Conservation (phyloP, 2,329 filamentous ascomycete species). For the Leptographium lundbergii region DNA sequence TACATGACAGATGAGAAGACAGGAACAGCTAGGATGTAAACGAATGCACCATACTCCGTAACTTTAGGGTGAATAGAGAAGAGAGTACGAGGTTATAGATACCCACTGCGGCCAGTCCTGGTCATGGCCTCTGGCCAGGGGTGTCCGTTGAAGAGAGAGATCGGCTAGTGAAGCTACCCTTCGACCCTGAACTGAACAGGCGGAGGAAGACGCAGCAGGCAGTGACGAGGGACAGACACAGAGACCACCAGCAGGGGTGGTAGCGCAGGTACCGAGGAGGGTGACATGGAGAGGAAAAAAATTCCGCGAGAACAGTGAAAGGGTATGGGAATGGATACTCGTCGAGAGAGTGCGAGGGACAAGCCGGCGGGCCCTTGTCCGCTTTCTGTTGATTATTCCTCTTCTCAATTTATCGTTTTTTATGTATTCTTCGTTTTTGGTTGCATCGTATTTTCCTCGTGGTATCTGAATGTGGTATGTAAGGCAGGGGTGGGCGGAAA, state of each 20-base stretch:
- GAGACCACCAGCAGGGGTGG: neutral
- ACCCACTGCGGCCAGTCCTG: neutral
- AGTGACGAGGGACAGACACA: neutral
- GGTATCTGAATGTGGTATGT: slow-evolving; percentile 5
- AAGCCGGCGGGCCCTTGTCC: neutral
- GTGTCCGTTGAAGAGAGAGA: neutral
- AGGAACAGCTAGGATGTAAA: neutral
- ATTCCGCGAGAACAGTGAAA: neutral
- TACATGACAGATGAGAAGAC: neutral
- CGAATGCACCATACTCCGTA: neutral
- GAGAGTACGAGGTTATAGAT: neutral
- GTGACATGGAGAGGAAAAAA: neutral
- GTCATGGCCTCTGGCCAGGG: neutral
- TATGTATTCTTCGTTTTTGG: neutral
- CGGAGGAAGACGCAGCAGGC: neutral
- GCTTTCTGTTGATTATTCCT: neutral
- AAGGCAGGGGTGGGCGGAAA: slow-evolving; percentile 7
- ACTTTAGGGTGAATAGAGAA: neutral
- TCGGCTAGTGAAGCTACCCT: neutral
- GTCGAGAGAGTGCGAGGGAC: neutral
- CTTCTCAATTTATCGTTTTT: slow-evolving; percentile 3
- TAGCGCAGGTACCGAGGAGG: neutral
- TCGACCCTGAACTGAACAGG: neutral
- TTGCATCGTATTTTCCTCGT: slow-evolving; percentile 1
- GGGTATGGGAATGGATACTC: neutral